Percentiles rank a stretch among this genome's conserved stretches.
Conservation (phyloP, 768 basidiomycete genomes). For the Rhizopogon salebrosus region DNA sequence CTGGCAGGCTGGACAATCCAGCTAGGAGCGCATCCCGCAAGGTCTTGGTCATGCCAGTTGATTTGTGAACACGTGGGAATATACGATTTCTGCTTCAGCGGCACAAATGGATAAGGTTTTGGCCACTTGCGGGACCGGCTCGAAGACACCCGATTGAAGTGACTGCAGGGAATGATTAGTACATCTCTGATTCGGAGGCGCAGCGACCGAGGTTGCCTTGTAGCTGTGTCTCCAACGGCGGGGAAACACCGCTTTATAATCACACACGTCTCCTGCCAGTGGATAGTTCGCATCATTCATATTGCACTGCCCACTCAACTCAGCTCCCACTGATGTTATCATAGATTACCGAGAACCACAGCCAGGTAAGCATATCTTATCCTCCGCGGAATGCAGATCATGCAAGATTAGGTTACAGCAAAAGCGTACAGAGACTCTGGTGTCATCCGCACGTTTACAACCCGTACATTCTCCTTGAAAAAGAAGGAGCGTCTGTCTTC, state of each 20-base stretch:
- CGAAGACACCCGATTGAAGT: too few relatives aligned
- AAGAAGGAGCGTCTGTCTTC: too few relatives aligned
- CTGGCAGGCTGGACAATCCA: conserved; percentile 52
- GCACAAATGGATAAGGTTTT: not conserved
- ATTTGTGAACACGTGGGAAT: conserved; percentile 21
- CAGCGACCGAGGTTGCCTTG: too few relatives aligned
- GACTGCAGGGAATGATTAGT: not conserved
- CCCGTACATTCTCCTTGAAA: too few relatives aligned
- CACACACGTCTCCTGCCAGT: not conserved
- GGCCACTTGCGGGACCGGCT: too few relatives aligned
- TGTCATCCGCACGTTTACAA: too few relatives aligned
- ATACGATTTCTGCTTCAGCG: conserved; percentile 2
- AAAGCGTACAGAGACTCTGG: too few relatives aligned
- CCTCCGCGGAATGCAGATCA: too few relatives aligned
- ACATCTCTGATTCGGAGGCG: too few relatives aligned
- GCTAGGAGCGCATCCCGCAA: conserved; percentile 62
- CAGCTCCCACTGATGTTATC: not conserved
- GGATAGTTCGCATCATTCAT: too few relatives aligned
- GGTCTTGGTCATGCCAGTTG: conserved; percentile 33
- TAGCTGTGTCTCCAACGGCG: not conserved
- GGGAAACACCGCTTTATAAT: not conserved
- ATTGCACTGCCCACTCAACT: not conserved
- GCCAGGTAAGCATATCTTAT: too few relatives aligned
- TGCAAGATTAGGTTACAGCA: too few relatives aligned
- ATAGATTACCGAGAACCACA: conserved; percentile 6